Percentiles rank a stretch among this genome's conserved stretches.
Conservation (phyloP, 139 green algal genomes). For the Desmodesmus armatus region DNA sequence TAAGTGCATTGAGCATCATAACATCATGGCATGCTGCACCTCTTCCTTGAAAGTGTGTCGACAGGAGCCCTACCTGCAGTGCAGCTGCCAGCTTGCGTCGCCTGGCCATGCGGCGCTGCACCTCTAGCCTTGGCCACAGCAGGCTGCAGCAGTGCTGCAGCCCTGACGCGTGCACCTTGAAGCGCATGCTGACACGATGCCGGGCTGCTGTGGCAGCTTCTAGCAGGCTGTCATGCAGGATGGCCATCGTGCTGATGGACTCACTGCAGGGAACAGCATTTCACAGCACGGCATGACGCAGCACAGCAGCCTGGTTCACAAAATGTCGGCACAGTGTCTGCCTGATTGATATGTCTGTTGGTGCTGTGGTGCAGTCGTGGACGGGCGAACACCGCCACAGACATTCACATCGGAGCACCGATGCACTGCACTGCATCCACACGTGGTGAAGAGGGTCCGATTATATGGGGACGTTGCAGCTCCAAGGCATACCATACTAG, state of each 20-base stretch:
- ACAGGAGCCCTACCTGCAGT: constrained; percentile 63
- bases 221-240: constrained; percentile 73
- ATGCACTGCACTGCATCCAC: background rate
- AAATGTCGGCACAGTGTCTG: too few species aligned
- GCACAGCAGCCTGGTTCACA: background rate
- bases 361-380: too few species aligned
- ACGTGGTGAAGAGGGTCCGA: background rate
- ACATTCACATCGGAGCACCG: too few species aligned
- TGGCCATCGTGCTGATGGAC: constrained; percentile 71
- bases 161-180: constrained; percentile 32
- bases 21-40: too few species aligned
- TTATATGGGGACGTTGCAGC: too few species aligned
- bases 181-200: constrained; percentile 45
- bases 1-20: too few species aligned
- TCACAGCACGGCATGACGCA: background rate
- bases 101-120: constrained; percentile 55
- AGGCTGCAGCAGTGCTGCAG: constrained; percentile 42
- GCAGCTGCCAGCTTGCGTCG: constrained; percentile 66
- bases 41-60: too few species aligned
- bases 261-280: constrained; percentile 47
- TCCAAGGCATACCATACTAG: too few species aligned
- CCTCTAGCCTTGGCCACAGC: constrained; percentile 62
- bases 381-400: too few species aligned
- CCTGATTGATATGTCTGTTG: too few species aligned
- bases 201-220: constrained; percentile 71